A percentile compares a stretch with the other conserved stretches of the same genome.
Evolutionary conservation across 2,329 filamentous ascomycete species (phyloP).

Genomic region (Rhynchosporium agropyri): DNA sequence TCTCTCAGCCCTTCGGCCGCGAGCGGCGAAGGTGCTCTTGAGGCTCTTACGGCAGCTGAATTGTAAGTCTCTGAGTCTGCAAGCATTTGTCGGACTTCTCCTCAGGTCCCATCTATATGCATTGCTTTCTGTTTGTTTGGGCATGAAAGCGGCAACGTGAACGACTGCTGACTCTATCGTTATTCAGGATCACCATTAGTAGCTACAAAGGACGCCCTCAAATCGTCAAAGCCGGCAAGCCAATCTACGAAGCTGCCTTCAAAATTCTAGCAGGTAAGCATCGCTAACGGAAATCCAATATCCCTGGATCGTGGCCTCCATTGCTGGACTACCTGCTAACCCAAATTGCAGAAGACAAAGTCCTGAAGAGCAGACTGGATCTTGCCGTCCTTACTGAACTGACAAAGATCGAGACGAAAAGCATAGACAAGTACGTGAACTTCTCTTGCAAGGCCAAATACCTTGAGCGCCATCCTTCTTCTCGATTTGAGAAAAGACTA

Average conservation of each 20-base stretch:
- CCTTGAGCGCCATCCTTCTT: not conserved
- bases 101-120: not conserved
- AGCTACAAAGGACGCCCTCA: slow-evolving; percentile 76
- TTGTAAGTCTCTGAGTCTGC: slow-evolving; percentile 47
- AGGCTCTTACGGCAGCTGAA: slow-evolving; percentile 81
- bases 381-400: slow-evolving; percentile 70
- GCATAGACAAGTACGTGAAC: slow-evolving; percentile 61
- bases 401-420: slow-evolving; percentile 70
- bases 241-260: slow-evolving; percentile 86
- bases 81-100: not conserved
- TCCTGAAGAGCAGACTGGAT: slow-evolving; percentile 73
- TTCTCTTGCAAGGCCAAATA: not conserved
- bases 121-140: not conserved
- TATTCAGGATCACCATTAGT: slow-evolving; percentile 64
- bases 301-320: not conserved
- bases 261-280: slow-evolving; percentile 53
- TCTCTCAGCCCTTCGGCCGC: slow-evolving; percentile 52
- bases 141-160: not conserved
- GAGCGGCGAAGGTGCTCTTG: slow-evolving; percentile 74
- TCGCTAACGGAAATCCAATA: not conserved
- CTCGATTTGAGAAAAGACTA: not conserved
- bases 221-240: slow-evolving; percentile 77
- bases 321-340: not conserved
- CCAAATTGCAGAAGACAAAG: slow-evolving; percentile 60
- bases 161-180: not conserved